Conservation (phyloP, 768 basidiomycete species). For the Rhizopogon rudus region DNA sequence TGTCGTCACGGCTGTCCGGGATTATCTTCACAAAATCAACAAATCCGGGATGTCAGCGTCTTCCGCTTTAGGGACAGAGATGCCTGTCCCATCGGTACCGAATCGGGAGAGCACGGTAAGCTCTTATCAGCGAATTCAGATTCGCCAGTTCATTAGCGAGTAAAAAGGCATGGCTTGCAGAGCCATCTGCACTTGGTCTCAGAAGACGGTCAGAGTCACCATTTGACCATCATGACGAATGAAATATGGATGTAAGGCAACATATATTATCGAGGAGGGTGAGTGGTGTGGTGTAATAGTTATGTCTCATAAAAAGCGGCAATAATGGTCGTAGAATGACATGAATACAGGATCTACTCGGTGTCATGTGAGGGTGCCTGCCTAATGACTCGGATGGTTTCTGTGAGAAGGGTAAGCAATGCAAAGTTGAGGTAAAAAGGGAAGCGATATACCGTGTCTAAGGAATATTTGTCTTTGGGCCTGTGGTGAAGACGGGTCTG, state of each 20-base stretch:
- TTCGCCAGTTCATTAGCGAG: conserved; percentile 20
- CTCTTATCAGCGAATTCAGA: conserved; percentile 19
- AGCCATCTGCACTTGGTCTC: conserved; percentile 28
- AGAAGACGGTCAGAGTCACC: conserved; percentile 34
- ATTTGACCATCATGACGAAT: conserved; percentile 33
- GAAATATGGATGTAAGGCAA: conserved; percentile 15
- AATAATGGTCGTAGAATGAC: neutral
- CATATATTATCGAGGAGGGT: conserved; percentile 5
- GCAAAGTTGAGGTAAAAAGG: neutral
- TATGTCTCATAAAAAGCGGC: neutral
- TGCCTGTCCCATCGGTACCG: conserved; percentile 23
- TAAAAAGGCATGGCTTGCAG: conserved; percentile 30
- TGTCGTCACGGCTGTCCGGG: conserved; percentile 58
- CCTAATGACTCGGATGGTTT: conserved; percentile 47
- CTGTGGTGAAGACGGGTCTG: conserved; percentile 61
- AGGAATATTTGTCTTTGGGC: conserved; percentile 83
- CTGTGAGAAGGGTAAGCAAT: conserved; percentile 29
- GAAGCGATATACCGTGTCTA: conserved; percentile 55
- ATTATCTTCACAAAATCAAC: conserved; percentile 61
- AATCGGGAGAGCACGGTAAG: conserved; percentile 25
- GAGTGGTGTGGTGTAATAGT: neutral
- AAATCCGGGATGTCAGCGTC: conserved; percentile 20
- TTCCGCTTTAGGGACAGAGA: conserved; percentile 22
- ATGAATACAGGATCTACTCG: neutral
- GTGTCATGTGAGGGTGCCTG: conserved; percentile 20